Conservation (phyloP, 83 land plant genomes). For the Larix sibirica region DNA sequence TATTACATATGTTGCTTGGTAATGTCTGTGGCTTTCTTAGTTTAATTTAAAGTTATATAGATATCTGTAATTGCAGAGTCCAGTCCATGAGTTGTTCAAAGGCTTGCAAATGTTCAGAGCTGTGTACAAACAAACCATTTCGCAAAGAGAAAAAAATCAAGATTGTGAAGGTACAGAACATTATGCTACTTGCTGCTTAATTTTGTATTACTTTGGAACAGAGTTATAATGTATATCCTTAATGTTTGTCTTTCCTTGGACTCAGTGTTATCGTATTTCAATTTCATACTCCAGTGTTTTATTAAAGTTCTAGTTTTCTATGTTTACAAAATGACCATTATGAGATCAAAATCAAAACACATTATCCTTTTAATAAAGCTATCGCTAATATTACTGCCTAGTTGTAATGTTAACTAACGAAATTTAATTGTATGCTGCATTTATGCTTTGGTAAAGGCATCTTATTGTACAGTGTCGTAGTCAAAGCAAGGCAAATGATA, state of each 20-base stretch:
- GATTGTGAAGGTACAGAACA: slow-evolving; percentile 55
- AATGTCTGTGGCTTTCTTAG: neutral
- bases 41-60: neutral
- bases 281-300: neutral
- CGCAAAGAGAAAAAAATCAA: slow-evolving; percentile 68
- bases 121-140: slow-evolving; percentile 66
- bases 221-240: neutral
- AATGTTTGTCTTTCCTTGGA: neutral
- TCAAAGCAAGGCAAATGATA: neutral
- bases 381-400: neutral
- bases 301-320: neutral
- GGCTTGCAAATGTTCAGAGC: slow-evolving; percentile 59
- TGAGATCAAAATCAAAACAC: neutral
- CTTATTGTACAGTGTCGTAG: neutral
- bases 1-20: neutral
- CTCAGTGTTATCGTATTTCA: neutral
- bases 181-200: neutral
- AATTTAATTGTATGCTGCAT: neutral
- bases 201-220: no score
- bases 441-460: neutral
- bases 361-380: neutral
- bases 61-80: slow-evolving; percentile 33
- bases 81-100: slow-evolving; percentile 77
- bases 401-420: neutral
- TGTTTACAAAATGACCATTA: neutral